Percentiles rank a stretch among this genome's conserved stretches.
These are phyloP conservation scores for Mycena galericulata DNA, from an alignment of 768 basidiomycete species.

Conservation along the genomic window DNA sequence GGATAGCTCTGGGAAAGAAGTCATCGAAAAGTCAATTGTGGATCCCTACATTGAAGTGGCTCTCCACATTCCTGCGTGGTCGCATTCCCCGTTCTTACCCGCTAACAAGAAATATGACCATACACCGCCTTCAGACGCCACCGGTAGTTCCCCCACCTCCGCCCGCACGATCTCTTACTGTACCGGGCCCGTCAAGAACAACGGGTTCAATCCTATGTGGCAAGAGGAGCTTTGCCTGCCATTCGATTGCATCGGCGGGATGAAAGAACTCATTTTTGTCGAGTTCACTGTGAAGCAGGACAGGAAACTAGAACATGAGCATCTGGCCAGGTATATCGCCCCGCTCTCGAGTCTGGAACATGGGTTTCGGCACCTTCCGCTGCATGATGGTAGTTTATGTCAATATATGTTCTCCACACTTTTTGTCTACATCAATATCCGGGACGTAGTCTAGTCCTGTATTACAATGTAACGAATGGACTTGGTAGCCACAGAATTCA, in stretches of 20 bases:
- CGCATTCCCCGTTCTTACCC: conserved; percentile 42
- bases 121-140: conserved; percentile 20
- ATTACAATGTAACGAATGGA: too few species aligned
- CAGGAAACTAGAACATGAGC: conserved; percentile 68
- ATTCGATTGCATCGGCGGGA: conserved; percentile 81
- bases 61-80: conserved; percentile 45
- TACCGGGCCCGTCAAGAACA: conserved; percentile 83
- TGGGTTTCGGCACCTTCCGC: conserved; percentile 93
- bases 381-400: conserved; percentile 90
- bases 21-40: conserved; percentile 64
- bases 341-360: conserved; percentile 79
- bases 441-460: conserved; percentile 35
- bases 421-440: conserved; percentile 78
- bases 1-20: conserved; percentile 75
- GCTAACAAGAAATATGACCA: conserved; percentile 24
- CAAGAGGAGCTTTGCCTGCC: conserved; percentile 76
- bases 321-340: conserved; percentile 82
- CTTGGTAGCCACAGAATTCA: too few species aligned
- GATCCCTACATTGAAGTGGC: conserved; percentile 78
- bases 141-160: conserved; percentile 41
- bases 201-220: conserved; percentile 96
- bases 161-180: conserved; percentile 63
- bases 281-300: conserved; percentile 82
- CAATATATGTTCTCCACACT: conserved; percentile 95
- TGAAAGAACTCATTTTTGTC: conserved; percentile 90